Evolutionary conservation across 371 early-diverging fungal genomes (phyloP).

Genomic region (Funneliformis caledonium): DNA sequence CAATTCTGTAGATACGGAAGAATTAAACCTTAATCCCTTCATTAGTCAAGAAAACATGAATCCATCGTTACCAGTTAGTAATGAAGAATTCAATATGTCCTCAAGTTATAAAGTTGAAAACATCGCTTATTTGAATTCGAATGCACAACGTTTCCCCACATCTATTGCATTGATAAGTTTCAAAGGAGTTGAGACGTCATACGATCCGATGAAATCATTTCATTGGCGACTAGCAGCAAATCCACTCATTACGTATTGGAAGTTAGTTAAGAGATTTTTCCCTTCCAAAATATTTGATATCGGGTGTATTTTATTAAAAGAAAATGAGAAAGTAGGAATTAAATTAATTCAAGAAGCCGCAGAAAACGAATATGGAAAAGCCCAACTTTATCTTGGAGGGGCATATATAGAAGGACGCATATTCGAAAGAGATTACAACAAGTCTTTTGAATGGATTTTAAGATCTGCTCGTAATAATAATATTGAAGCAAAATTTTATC

Average conservation of each 20-base stretch:
- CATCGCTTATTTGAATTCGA: no score
- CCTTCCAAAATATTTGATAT: neutral
- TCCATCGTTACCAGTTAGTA: neutral
- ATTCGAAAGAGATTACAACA: neutral
- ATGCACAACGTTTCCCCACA: no score
- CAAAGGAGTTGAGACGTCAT: no score
- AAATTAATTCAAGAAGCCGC: neutral
- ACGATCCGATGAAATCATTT: no score
- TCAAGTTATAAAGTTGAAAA: no score
- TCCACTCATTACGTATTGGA: no score
- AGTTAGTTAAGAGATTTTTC: no score
- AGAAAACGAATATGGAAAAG: neutral
- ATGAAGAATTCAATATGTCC: neutral
- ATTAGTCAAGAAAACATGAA: no score
- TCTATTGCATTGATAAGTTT: no score
- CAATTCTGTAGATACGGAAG: no score
- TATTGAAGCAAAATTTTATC: constrained; percentile 69
- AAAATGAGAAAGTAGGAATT: neutral
- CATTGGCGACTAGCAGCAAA: no score
- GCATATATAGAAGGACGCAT: neutral
- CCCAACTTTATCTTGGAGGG: neutral
- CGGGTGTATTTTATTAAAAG: neutral
- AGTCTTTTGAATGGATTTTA: neutral
- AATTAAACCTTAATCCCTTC: no score
- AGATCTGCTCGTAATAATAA: constrained; percentile 49